A percentile compares a stretch with the other conserved stretches of the same genome.
These are phyloP conservation scores for Coemansia umbellata DNA, from an alignment of 192 early-diverging fungal genomes.

Conservation along the genomic window DNA sequence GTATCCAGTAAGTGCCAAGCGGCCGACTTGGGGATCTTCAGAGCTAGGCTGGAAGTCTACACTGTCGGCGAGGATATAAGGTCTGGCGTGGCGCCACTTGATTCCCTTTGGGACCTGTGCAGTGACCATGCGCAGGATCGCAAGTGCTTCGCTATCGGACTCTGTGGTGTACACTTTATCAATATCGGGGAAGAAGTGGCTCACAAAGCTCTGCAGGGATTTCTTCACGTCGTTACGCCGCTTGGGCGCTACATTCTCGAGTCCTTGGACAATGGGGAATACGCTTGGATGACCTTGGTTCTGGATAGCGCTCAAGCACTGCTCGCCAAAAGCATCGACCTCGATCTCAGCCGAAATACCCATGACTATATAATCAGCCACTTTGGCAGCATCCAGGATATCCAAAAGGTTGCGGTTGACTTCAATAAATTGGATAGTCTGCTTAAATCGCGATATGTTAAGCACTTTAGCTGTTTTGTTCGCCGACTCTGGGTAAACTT, in stretches of 20 bases:
- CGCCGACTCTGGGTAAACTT: constrained; percentile 43
- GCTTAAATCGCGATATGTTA: constrained; percentile 80
- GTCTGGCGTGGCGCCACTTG: constrained; percentile 80
- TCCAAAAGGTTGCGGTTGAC: constrained; percentile 74
- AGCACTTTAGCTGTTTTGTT: constrained; percentile 14
- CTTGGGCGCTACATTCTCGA: constrained; percentile 62
- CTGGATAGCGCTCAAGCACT: constrained; percentile 76
- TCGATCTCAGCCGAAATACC: constrained; percentile 84
- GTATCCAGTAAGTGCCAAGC: constrained; percentile 79
- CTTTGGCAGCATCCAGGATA: constrained; percentile 84
- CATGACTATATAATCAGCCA: constrained; percentile 87
- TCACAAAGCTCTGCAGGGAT: constrained; percentile 79
- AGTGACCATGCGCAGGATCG: constrained; percentile 72
- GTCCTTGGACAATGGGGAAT: constrained; percentile 68
- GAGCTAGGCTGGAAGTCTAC: constrained; percentile 62
- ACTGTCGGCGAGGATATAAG: constrained; percentile 84
- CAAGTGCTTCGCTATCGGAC: constrained; percentile 56
- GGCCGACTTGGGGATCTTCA: constrained; percentile 52
- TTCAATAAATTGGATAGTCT: constrained; percentile 82
- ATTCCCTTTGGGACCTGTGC: constrained; percentile 73
- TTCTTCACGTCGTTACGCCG: constrained; percentile 72
- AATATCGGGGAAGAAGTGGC: constrained; percentile 84
- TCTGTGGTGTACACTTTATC: constrained; percentile 66
- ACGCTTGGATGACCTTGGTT: constrained; percentile 81
- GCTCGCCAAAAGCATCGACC: constrained; percentile 91